phyloP scores from a whole-genome alignment of 768 basidiomycete genomes.

The Terana coerulea region DNA sequence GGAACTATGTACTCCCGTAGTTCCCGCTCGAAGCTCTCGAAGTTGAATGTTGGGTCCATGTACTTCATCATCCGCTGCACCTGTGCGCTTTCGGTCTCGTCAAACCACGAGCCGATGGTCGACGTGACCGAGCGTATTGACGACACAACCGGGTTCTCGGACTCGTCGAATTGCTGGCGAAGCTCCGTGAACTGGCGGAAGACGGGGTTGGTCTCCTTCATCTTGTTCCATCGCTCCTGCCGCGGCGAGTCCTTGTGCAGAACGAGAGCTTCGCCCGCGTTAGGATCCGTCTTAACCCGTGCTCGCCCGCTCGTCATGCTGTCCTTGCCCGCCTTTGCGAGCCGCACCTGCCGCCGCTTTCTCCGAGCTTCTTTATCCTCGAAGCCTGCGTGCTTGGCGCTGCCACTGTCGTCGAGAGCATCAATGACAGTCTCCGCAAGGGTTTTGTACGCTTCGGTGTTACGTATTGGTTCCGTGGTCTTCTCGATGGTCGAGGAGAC shows the following conservation, averaged over 20 bases:
- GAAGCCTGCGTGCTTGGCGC: conserved; percentile 92
- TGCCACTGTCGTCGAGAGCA: conserved; percentile 90
- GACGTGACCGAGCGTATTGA: conserved; percentile 80
- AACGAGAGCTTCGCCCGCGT: conserved; percentile 88
- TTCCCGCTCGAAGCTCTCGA: conserved; percentile 86
- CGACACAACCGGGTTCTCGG: conserved; percentile 85
- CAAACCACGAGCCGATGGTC: conserved; percentile 86
- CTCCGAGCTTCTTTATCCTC: conserved; percentile 92
- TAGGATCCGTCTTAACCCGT: conserved; percentile 67
- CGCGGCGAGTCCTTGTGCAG: conserved; percentile 78
- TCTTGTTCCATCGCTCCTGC: conserved; percentile 74
- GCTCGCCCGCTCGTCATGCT: conserved; percentile 46
- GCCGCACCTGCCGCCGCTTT: conserved; percentile 69
- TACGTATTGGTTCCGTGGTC: conserved; percentile 95
- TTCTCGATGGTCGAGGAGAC: conserved; percentile 82
- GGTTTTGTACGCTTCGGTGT: conserved; percentile 92
- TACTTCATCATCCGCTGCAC: conserved; percentile 82
- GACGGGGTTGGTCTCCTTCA: conserved; percentile 80
- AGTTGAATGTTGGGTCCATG: conserved; percentile 85
- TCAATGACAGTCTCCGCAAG: conserved; percentile 87
- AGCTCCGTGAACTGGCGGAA: conserved; percentile 55
- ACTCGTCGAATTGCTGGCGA: conserved; percentile 80
- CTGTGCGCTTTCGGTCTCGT: conserved; percentile 98
- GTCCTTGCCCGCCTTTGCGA: conserved; percentile 80
- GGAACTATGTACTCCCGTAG: conserved; percentile 96